A percentile compares a stretch with the other conserved stretches of the same genome.
Evolutionary conservation across 2,329 filamentous ascomycete species (phyloP).

Genomic region (Penicillium sp.): DNA sequence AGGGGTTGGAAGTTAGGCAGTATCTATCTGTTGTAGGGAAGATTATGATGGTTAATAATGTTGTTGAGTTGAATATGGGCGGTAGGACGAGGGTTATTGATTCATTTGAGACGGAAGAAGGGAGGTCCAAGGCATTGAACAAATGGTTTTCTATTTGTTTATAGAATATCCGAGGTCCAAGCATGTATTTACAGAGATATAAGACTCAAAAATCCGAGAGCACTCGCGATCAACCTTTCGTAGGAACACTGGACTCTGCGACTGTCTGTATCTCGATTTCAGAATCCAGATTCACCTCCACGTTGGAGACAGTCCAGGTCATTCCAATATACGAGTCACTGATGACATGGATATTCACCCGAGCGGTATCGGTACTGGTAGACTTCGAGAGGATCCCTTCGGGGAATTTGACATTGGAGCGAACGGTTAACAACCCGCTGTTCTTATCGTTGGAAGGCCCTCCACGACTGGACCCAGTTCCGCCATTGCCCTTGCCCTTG

Average conservation of each 20-base stretch:
- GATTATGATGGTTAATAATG: constrained; percentile 30
- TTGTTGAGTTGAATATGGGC: constrained; percentile 44
- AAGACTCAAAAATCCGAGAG: background rate
- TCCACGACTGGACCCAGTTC: constrained; percentile 16
- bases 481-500: constrained; percentile 15
- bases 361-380: constrained; percentile 23
- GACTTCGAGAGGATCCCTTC: constrained; percentile 17
- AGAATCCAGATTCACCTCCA: constrained; percentile 51
- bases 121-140: constrained; percentile 45
- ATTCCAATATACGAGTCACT: constrained; percentile 88
- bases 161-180: background rate
- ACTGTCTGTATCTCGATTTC: constrained; percentile 21
- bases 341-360: constrained; percentile 69
- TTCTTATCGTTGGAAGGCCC: constrained; percentile 15
- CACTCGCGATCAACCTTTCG: constrained; percentile 6
- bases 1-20: background rate
- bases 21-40: constrained; percentile 30
- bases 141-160: constrained; percentile 45
- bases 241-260: constrained; percentile 15
- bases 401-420: constrained; percentile 36
- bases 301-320: constrained; percentile 54
- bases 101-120: constrained; percentile 44
- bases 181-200: background rate
- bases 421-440: constrained; percentile 22
- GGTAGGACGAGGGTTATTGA: constrained; percentile 44